Percentiles rank a stretch among this genome's conserved stretches.
phyloP scores from a whole-genome alignment of 2,329 filamentous ascomycete genomes.

The Penicillium sp. region DNA sequence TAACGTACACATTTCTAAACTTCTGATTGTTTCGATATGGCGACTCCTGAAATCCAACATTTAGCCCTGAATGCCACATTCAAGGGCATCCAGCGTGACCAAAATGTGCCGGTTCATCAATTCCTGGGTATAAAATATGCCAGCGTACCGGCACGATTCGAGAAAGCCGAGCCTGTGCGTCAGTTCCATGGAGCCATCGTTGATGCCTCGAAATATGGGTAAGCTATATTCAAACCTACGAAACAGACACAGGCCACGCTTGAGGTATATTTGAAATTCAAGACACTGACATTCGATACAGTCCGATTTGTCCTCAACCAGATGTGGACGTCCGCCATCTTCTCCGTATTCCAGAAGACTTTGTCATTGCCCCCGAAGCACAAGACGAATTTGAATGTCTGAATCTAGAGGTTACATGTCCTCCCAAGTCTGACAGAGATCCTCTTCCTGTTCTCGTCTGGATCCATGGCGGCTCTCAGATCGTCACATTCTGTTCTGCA shows the following conservation, averaged over 20 bases:
- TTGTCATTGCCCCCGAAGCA: slow-evolving; percentile 26
- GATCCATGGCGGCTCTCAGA: slow-evolving; percentile 50
- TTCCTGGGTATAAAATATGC: slow-evolving; percentile 36
- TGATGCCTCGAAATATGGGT: slow-evolving; percentile 38
- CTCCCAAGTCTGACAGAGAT: not conserved
- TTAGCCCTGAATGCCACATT: slow-evolving; percentile 27
- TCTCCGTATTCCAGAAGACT: slow-evolving; percentile 43
- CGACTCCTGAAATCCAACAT: slow-evolving; percentile 23
- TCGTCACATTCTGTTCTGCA: slow-evolving; percentile 46
- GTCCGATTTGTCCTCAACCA: slow-evolving; percentile 45
- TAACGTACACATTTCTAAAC: not conserved
- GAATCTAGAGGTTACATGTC: slow-evolving; percentile 44
- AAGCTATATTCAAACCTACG: not conserved
- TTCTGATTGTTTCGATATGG: slow-evolving; percentile 17
- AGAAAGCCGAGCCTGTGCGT: slow-evolving; percentile 25
- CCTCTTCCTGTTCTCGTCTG: slow-evolving; percentile 45
- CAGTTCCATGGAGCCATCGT: slow-evolving; percentile 28
- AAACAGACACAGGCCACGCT: not conserved
- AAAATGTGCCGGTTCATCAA: slow-evolving; percentile 22
- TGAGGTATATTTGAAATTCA: not conserved
- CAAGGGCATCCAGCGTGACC: slow-evolving; percentile 16
- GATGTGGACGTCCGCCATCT: slow-evolving; percentile 44
- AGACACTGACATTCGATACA: slow-evolving; percentile 21
- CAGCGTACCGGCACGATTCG: slow-evolving; percentile 30
- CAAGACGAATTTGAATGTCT: slow-evolving; percentile 48